Conservation (phyloP, 2,329 filamentous ascomycete genomes). For the Dactylonectria macrodidyma region DNA sequence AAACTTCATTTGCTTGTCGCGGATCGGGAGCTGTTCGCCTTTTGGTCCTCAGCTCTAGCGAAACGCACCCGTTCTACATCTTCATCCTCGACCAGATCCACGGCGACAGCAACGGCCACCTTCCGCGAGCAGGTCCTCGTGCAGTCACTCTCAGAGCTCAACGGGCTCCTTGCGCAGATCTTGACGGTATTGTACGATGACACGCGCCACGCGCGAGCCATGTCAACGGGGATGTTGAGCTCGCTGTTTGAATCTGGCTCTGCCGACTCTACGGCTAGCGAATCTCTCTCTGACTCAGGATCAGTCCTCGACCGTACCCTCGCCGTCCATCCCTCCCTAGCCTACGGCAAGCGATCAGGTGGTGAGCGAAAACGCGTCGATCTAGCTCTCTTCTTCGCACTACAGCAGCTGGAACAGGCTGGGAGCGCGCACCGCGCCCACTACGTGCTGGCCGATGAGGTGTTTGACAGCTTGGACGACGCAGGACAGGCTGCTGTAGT, state of each 20-base stretch:
- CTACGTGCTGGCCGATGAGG: conserved; percentile 42
- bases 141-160: conserved; percentile 39
- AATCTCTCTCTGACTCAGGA: conserved; percentile 1
- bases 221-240: conserved; percentile 38
- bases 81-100: conserved; percentile 24
- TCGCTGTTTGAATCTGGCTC: conserved; percentile 35
- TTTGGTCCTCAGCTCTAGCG: conserved; percentile 34
- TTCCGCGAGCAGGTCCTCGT: conserved; percentile 37
- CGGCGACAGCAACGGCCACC: conserved; percentile 14
- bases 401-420: conserved; percentile 33
- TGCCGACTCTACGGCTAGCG: background rate
- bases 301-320: conserved; percentile 32
- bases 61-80: conserved; percentile 33
- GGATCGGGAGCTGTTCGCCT: conserved; percentile 39
- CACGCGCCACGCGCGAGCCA: conserved; percentile 26
- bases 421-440: conserved; percentile 38
- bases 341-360: conserved; percentile 38
- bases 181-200: conserved; percentile 36
- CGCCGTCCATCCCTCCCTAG: conserved; percentile 28
- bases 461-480: conserved; percentile 40
- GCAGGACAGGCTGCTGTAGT: conserved; percentile 37
- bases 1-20: conserved; percentile 15
- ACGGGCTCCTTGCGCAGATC: conserved; percentile 31
- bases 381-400: conserved; percentile 43
- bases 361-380: conserved; percentile 42